A percentile compares a stretch with the other conserved stretches of the same genome.
phyloP scores from a whole-genome alignment of 2,329 filamentous ascomycete genomes.

The Hortaea sp. region DNA sequence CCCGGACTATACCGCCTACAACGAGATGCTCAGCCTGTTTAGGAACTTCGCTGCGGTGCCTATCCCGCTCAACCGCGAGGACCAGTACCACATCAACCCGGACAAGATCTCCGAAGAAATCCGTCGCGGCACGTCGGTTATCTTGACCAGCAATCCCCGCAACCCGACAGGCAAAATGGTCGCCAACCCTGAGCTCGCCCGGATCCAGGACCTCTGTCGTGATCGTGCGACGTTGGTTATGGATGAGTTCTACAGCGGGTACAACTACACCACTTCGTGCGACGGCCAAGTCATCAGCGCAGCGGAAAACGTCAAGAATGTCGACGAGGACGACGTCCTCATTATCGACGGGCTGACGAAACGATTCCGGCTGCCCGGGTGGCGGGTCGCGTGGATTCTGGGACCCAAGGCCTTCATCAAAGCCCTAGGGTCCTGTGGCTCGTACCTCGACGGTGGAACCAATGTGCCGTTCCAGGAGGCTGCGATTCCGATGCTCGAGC shows the following conservation, averaged over 20 bases:
- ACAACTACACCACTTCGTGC: slow-evolving; percentile 90
- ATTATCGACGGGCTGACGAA: slow-evolving; percentile 95
- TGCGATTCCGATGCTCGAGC: slow-evolving; percentile 86
- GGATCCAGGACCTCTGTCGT: slow-evolving; percentile 89
- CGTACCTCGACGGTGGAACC: slow-evolving; percentile 87
- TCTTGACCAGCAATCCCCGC: slow-evolving; percentile 88
- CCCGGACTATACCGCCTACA: slow-evolving; percentile 81
- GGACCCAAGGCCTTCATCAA: slow-evolving; percentile 95
- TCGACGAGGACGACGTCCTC: slow-evolving; percentile 72
- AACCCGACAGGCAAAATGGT: slow-evolving; percentile 90
- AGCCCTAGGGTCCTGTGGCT: slow-evolving; percentile 84
- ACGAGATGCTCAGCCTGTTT: slow-evolving; percentile 92
- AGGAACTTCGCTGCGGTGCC: slow-evolving; percentile 87
- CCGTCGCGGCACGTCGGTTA: slow-evolving; percentile 48
- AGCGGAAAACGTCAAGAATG: slow-evolving; percentile 81
- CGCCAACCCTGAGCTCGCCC: slow-evolving; percentile 69
- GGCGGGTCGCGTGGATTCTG: slow-evolving; percentile 93
- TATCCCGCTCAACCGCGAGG: slow-evolving; percentile 70
- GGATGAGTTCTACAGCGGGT: slow-evolving; percentile 84
- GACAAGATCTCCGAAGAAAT: slow-evolving; percentile 72
- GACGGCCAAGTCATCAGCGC: slow-evolving; percentile 83
- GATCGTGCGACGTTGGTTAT: slow-evolving; percentile 85
- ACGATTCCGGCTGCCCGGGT: slow-evolving; percentile 89
- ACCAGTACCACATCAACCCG: slow-evolving; percentile 87
- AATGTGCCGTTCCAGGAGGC: slow-evolving; percentile 95